A percentile compares a stretch with the other conserved stretches of the same genome.
Evolutionary conservation across 495 filamentous ascomycete genomes (phyloP).

Genomic region (Zalerion maritima): DNA sequence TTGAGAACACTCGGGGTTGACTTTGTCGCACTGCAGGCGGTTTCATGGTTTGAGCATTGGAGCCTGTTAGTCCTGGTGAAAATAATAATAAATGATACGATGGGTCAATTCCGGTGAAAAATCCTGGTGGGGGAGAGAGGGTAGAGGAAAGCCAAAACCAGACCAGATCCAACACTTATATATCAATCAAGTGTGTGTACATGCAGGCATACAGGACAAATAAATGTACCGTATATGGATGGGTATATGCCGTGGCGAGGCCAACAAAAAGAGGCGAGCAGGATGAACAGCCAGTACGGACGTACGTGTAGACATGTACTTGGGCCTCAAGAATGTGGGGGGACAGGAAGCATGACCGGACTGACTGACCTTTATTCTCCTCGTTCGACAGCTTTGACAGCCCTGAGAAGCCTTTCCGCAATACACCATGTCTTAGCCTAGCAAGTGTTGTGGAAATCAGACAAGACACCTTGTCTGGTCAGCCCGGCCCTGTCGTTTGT

Average conservation of each 20-base stretch:
- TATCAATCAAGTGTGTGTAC: constrained; percentile 4
- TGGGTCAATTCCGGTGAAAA: not conserved
- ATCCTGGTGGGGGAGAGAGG: not conserved
- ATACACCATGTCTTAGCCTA: constrained; percentile 68
- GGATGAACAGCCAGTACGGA: too few relatives aligned
- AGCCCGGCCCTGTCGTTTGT: too few relatives aligned
- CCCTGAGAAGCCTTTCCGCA: constrained; percentile 57
- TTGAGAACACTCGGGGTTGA: constrained; percentile 49
- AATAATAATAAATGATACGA: not conserved
- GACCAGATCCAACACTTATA: constrained; percentile 3
- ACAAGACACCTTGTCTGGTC: too few relatives aligned
- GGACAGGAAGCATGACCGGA: constrained; percentile 7
- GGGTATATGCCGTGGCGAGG: too few relatives aligned
- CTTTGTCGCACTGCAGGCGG: constrained; percentile 45
- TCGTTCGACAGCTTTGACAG: constrained; percentile 49
- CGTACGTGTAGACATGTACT: too few relatives aligned
- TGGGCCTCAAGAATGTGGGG: constrained; percentile 6
- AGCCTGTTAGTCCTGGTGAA: not conserved
- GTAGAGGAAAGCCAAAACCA: constrained; percentile 1
- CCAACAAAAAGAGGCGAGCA: too few relatives aligned
- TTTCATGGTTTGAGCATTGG: constrained; percentile 6
- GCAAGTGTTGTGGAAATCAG: too few relatives aligned
- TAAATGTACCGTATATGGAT: constrained; percentile 4
- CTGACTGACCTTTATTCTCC: constrained; percentile 44
- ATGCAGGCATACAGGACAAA: constrained; percentile 3